Percentiles rank a stretch among this genome's conserved stretches.
Evolutionary conservation across 306 rosid species (phyloP).

Genomic region (Cucurbita pepo): DNA sequence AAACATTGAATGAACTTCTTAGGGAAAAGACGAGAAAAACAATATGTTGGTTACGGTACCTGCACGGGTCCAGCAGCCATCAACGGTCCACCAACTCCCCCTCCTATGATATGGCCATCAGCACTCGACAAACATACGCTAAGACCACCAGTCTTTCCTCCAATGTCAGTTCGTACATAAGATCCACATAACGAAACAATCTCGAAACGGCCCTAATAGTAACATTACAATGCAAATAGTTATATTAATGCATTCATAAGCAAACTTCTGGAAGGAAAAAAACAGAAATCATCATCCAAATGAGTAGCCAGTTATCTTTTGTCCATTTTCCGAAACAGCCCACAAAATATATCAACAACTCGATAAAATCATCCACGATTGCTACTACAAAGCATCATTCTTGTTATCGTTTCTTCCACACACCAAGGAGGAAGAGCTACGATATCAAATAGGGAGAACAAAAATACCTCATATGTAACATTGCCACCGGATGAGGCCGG

Average conservation of each 20-base stretch:
- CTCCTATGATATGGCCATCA: slow-evolving; percentile 90
- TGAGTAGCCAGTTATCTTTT: not conserved
- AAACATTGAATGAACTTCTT: not conserved
- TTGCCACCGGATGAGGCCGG: slow-evolving; percentile 91
- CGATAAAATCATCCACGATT: not conserved
- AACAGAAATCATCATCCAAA: not conserved
- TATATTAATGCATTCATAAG: not conserved
- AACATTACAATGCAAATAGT: slow-evolving; percentile 8
- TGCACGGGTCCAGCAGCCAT: slow-evolving; percentile 93
- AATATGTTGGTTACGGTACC: slow-evolving; percentile 26
- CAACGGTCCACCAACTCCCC: slow-evolving; percentile 91
- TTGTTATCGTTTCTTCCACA: not conserved
- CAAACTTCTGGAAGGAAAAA: not conserved
- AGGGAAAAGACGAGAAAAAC: not conserved
- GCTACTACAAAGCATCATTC: not conserved
- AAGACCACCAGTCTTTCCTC: slow-evolving; percentile 67
- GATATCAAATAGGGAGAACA: not conserved
- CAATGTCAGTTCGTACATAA: slow-evolving; percentile 59
- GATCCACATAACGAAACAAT: slow-evolving; percentile 86
- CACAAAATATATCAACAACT: not conserved
- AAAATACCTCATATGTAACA: slow-evolving; percentile 68
- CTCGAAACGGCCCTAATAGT: slow-evolving; percentile 72
- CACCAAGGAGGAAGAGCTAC: not conserved
- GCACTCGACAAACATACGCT: slow-evolving; percentile 70
- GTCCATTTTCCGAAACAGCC: not conserved